Evolutionary conservation across 257 asterid genomes (phyloP), one percentile per base, ranked within the genome.

Genomic region (Asclepias syriaca): DNA sequence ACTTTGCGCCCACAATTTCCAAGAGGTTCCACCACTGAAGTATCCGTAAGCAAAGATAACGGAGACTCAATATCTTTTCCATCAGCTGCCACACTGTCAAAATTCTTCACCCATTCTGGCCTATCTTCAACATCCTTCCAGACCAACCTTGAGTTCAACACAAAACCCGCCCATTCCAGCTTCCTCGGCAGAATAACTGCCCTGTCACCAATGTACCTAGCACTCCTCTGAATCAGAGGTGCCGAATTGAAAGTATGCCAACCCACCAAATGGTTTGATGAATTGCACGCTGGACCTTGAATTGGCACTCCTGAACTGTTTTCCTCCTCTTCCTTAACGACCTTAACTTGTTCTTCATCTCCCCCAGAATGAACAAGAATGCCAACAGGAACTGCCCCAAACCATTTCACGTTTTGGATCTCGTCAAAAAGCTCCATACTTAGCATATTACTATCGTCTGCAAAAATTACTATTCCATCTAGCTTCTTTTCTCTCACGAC

Each of bases 381-480:
- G 63, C 98, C 98, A 65, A 92, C 82, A 0, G 99, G 92, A 72
- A 95, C 82, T 16, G 96, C 90, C 22, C 97, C 99, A 24, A 95
- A 37, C 98, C 98, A 88, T 77, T 84, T 87, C 79, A 90, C 96
- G 79, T 86, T 88, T 77, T 92, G 97, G 83, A 92, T 89, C 86
- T 95, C 99, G 79, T 95, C 96, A 80, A 92, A 95, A 64, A 95
- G 75, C 85, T 92, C 97, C 91, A 92, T 70, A 63, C 89, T 86
- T 70, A 89, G 97, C 99, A 95, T 92, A 80, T 95, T 95, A 79
- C 99, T 92, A 76, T 95, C 99, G 82, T 95, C 99, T 1, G 88
- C 96, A 89, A 95, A 95, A 82, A 95, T 76, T 78, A 95, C 91
- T 58, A 95, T 76, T 45, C 99, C 99, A 73, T 95, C 98, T 72